Base-by-base conservation (phyloP, 2,329 filamentous ascomycete genomes). In the Colletotrichum camelliae region DNA sequence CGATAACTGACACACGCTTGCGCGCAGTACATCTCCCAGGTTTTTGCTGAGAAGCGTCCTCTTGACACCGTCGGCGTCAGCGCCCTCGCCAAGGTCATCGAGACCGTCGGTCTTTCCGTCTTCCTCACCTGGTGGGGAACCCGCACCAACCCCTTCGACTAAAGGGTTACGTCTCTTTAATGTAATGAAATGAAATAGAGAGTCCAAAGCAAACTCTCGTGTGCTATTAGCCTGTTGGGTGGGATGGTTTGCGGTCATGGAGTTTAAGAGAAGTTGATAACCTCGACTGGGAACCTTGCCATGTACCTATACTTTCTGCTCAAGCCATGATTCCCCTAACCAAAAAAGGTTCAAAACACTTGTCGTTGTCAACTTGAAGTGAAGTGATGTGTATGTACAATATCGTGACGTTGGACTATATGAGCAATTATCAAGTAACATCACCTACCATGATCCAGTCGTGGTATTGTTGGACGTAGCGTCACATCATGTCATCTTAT, bases 61-160 rank as follows among this genome's bases (percentile, higher is more conserved):
- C 87, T 97, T 75, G 96, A 98, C 87, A 96, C 95, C 77, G 92
- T 98, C 80, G 95, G 95, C 80, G 94, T 98, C 79, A 94, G 94
- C 83, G 92, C 94, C 77, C 87, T 97, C 67, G 94, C 95, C 83
- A 96, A 97, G 87, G 88, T 97, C 80, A 91, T 98, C 80, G 97
- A 98, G 92, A 98, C 97, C 4, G 92, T 98, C 76, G 97, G 96
- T 78, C 91, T 98, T 75, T 96, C 94, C 78, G 85, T 98, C 82
- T 95, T 98, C 91, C 90, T 98, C 81, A 98, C 95, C 84, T 98
- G 95, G 94, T 98, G 96, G 96, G 96, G 96, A 82, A 98, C 96
- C 82, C 94, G 94, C 84, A 97, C 95, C 87, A 96, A 96, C 89
- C 95, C 95, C 77, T 97, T 98, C 86, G 92, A 96, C 83, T 96